phyloP scores from a whole-genome alignment of 1,139 yeast species.

The Lodderomyces elongisporus region DNA sequence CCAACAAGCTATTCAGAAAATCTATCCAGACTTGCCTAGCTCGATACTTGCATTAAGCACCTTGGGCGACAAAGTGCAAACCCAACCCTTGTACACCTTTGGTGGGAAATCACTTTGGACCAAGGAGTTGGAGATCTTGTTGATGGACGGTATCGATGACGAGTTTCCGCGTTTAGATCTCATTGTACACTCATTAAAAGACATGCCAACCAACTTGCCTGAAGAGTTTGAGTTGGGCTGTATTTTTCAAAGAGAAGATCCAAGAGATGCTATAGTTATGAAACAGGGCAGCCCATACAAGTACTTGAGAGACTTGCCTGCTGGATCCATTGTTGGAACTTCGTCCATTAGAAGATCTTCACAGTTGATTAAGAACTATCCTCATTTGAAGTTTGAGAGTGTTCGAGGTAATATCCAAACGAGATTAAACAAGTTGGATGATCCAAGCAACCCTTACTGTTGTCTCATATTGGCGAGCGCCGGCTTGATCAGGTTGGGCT shows the following conservation, averaged over 20 bases:
- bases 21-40: constrained; percentile 54
- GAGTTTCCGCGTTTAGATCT: constrained; percentile 69
- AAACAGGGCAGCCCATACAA: constrained; percentile 58
- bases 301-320: constrained; percentile 68
- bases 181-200: constrained; percentile 91
- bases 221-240: constrained; percentile 89
- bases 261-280: constrained; percentile 93
- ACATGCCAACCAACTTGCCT: constrained; percentile 90
- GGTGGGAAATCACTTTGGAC: constrained; percentile 98
- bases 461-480: constrained; percentile 92
- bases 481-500: constrained; percentile 71
- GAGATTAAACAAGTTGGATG: constrained; percentile 72
- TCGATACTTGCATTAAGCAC: constrained; percentile 80
- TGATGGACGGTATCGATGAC: constrained; percentile 60
- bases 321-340: constrained; percentile 86
- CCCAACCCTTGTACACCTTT: constrained; percentile 83
- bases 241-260: constrained; percentile 79
- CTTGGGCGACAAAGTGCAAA: constrained; percentile 83
- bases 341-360: constrained; percentile 93
- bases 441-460: constrained; percentile 56
- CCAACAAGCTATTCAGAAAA: constrained; percentile 50
- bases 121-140: constrained; percentile 78
- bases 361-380: constrained; percentile 39
- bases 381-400: constrained; percentile 51
- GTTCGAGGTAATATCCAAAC: constrained; percentile 89